These are phyloP conservation scores for Botrytis sinoallii DNA, from an alignment of 2,329 filamentous ascomycete genomes.

Conservation along the genomic window DNA sequence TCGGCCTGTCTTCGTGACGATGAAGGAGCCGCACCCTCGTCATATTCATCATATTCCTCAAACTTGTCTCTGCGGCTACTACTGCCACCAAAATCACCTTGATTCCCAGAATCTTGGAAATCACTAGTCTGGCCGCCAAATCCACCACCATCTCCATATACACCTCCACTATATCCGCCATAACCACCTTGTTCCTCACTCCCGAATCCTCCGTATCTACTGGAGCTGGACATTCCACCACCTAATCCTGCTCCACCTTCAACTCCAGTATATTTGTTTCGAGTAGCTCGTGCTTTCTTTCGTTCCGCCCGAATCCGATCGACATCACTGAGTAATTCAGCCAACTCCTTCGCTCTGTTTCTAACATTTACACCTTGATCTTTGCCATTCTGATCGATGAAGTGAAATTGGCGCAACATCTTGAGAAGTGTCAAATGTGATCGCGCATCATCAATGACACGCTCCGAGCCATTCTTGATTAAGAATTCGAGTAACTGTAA, in stretches of 20 bases:
- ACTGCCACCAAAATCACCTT: constrained; percentile 25
- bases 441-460: constrained; percentile 94
- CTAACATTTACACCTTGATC: constrained; percentile 97
- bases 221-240: constrained; percentile 44
- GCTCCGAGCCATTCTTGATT: constrained; percentile 96
- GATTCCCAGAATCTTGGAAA: constrained; percentile 56
- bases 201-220: constrained; percentile 81
- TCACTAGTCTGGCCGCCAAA: constrained; percentile 77
- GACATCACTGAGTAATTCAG: constrained; percentile 88
- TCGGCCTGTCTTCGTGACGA: constrained; percentile 40
- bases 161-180: constrained; percentile 64
- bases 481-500: constrained; percentile 95
- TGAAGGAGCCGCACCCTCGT: constrained; percentile 65
- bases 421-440: constrained; percentile 93
- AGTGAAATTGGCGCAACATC: constrained; percentile 98
- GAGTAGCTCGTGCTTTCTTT: constrained; percentile 87
- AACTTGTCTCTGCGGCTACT: constrained; percentile 68
- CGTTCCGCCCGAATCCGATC: constrained; percentile 77
- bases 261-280: constrained; percentile 93
- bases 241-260: constrained; percentile 72
- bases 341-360: constrained; percentile 92
- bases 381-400: constrained; percentile 92
- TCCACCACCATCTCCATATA: constrained; percentile 94
- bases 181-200: constrained; percentile 69
- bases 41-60: constrained; percentile 95